Conservation (phyloP, 768 basidiomycete genomes). For the Lactarius vividus region DNA sequence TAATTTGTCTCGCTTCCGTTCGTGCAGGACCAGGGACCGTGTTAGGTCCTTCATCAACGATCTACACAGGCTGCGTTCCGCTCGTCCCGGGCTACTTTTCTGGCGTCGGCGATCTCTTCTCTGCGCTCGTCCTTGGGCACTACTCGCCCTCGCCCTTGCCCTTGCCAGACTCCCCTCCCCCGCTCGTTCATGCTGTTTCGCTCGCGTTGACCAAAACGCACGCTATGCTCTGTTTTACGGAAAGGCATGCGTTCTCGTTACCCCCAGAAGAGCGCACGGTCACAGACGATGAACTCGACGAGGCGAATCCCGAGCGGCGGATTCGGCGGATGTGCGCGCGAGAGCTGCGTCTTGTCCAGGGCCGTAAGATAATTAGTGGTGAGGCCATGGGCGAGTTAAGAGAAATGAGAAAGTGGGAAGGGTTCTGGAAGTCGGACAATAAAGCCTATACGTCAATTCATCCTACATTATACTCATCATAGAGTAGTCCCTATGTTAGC, state of each 20-base stretch:
- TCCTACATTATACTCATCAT: neutral
- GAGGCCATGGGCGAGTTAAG: constrained; percentile 18
- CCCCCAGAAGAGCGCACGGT: constrained; percentile 56
- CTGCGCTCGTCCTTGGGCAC: constrained; percentile 84
- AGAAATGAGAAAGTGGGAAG: constrained; percentile 12
- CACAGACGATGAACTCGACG: constrained; percentile 80
- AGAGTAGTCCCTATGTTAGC: neutral
- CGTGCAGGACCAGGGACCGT: constrained; percentile 30
- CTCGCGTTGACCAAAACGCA: constrained; percentile 73
- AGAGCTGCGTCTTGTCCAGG: constrained; percentile 82
- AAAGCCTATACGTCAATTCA: neutral
- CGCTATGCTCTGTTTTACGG: constrained; percentile 63
- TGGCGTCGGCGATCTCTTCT: constrained; percentile 96
- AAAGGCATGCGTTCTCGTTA: constrained; percentile 51
- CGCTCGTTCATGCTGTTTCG: constrained; percentile 60
- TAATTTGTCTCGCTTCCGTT: constrained; percentile 82
- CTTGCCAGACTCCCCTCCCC: constrained; percentile 32
- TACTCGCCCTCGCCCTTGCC: constrained; percentile 42
- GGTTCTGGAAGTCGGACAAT: constrained; percentile 13
- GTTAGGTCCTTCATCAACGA: constrained; percentile 36
- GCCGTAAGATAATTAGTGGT: constrained; percentile 57
- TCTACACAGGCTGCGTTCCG: constrained; percentile 72
- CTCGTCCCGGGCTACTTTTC: constrained; percentile 90
- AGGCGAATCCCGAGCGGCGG: constrained; percentile 57
- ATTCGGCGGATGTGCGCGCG: constrained; percentile 76